Evolutionary conservation across 352 stramenopile species (phyloP).

Genomic region (Globisporangium abappressorium): DNA sequence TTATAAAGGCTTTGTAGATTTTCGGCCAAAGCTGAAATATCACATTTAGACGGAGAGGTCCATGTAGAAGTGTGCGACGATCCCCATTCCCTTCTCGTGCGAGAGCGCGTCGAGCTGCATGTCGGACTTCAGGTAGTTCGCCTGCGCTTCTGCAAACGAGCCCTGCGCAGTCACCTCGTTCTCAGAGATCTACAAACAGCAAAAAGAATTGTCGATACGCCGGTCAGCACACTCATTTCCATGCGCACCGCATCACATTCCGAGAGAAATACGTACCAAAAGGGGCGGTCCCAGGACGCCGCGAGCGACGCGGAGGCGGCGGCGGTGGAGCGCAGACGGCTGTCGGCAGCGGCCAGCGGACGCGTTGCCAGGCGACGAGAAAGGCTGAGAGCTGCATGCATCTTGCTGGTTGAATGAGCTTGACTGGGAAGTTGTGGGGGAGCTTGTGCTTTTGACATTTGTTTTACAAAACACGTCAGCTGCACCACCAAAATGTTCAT

Average conservation of each 20-base stretch:
- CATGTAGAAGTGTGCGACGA: slow-evolving; percentile 99
- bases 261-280: slow-evolving; percentile 38
- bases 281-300: slow-evolving; percentile 71
- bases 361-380: slow-evolving; percentile 22
- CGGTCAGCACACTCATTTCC: neutral
- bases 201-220: no score
- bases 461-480: slow-evolving; percentile 15
- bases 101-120: slow-evolving; percentile 84
- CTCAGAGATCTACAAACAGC: no score
- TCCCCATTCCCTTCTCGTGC: slow-evolving; percentile 91
- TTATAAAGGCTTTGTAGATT: no score
- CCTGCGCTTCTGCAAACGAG: slow-evolving; percentile 68
- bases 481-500: slow-evolving; percentile 26
- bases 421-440: neutral
- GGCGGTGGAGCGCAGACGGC: slow-evolving; percentile 30
- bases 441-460: no score
- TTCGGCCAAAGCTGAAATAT: no score
- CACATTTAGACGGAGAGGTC: slow-evolving; percentile 44
- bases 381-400: slow-evolving; percentile 32
- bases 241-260: neutral
- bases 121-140: slow-evolving; percentile 84
- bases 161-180: no score
- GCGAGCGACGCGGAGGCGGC: slow-evolving; percentile 58
- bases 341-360: slow-evolving; percentile 1
- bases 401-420: slow-evolving; percentile 9